Conservation (phyloP, 495 filamentous ascomycete genomes). For the Friedmanniomyces simplex region DNA sequence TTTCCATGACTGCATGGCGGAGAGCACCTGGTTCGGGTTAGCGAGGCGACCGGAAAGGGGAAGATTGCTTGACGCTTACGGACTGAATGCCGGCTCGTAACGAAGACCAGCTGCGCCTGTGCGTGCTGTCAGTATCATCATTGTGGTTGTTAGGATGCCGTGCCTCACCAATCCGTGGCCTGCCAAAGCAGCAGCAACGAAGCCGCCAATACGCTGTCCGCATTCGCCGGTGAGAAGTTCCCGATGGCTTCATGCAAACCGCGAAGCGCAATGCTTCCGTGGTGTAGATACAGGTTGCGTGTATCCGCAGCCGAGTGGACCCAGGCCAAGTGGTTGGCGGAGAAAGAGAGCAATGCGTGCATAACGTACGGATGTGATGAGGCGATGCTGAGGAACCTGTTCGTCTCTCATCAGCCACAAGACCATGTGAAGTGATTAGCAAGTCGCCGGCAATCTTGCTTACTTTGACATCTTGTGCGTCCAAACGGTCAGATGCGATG, state of each 20-base stretch:
- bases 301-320: constrained; percentile 71
- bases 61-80: constrained; percentile 44
- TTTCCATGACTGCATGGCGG: constrained; percentile 89
- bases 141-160: constrained; percentile 23
- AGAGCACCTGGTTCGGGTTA: constrained; percentile 52
- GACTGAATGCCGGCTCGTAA: constrained; percentile 85
- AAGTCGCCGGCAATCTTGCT: constrained; percentile 27
- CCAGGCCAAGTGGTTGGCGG: constrained; percentile 83
- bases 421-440: neutral
- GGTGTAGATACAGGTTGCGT: constrained; percentile 74
- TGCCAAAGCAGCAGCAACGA: constrained; percentile 94
- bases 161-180: constrained; percentile 80
- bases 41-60: neutral
- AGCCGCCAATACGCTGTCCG: constrained; percentile 84
- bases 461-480: constrained; percentile 86
- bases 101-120: constrained; percentile 80
- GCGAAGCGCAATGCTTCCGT: constrained; percentile 72
- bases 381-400: constrained; percentile 75
- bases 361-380: constrained; percentile 77
- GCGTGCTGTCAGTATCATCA: neutral
- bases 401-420: neutral
- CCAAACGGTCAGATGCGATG: constrained; percentile 80
- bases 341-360: constrained; percentile 82
- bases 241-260: constrained; percentile 81
- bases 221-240: constrained; percentile 73